Base-by-base conservation (phyloP, 768 basidiomycete genomes). In the Mycena albidolilacea region DNA sequence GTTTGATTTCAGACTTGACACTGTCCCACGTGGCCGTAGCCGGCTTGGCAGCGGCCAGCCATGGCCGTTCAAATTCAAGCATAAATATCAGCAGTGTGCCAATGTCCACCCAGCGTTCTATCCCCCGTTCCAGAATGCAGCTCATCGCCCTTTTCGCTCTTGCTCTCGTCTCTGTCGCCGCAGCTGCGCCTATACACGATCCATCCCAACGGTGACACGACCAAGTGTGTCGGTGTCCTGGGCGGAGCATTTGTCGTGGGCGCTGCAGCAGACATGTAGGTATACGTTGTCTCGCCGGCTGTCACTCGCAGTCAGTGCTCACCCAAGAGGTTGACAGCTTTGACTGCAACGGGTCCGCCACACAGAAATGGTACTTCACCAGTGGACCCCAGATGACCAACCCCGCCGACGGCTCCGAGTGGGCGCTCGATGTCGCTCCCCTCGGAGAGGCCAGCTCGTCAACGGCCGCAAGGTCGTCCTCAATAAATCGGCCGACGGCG, bases 331-430 rank as follows among this genome's bases (percentile, higher is more conserved):
- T 67, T 39, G 0, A 55, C 30, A 67, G 66, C 44, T 67, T 35
- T 35, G 66, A 67, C 66, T 67, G 66, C 66, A 67, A 67, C 66
- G 66, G 66, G 30, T 67, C 66, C 44, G 41, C 43, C 55, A 67
- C 66, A 50, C 67, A 68, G 67, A 50, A 68, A 38, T 68, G 67
- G 67, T 60, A 60, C 67, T 59, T 48, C 35, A 48, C n/a, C n/a
- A n/a, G n/a, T n/a, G n/a, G n/a, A n/a, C 67, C 67, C 37, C 67
- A 58, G 35, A 68, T 68, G 59, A 52, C 37, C 58, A 69, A 61
- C 38, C 67, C 67, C 67, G 67, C 67, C 59, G 67, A 69, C 67
- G 59, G 60, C 50, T 69, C 67, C 59, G 67, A 69, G 59, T 69
- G 67, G 67, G 67, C 67, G 48, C 58, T 69, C 46, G 67, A 69